These are phyloP conservation scores for Macroventuria anomochaeta DNA, from an alignment of 2,329 filamentous ascomycete genomes.

Conservation along the genomic window DNA sequence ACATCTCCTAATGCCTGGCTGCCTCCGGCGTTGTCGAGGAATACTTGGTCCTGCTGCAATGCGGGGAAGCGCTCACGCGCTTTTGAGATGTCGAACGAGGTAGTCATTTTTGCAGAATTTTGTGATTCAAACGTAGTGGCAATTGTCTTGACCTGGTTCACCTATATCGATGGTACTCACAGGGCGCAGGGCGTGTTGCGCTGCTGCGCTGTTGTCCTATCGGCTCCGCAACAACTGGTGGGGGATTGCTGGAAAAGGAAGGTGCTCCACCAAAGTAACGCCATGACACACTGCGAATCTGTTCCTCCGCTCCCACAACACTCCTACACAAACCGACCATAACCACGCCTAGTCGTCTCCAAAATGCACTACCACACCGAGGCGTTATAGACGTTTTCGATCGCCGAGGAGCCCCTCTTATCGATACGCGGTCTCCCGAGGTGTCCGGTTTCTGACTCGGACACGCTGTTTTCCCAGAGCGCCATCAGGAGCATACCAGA, in stretches of 20 bases:
- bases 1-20: slow-evolving; percentile 73
- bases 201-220: slow-evolving; percentile 9
- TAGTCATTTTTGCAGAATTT: slow-evolving; percentile 18
- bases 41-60: slow-evolving; percentile 70
- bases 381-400: too few relatives aligned
- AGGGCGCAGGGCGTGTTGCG: slow-evolving; percentile 8
- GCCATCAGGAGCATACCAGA: too few relatives aligned
- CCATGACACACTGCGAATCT: not conserved
- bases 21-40: slow-evolving; percentile 79
- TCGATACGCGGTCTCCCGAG: not conserved
- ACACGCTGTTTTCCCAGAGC: too few relatives aligned
- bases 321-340: not conserved
- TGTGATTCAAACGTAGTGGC: not conserved
- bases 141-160: not conserved
- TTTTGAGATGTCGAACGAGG: slow-evolving; percentile 61
- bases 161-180: not conserved
- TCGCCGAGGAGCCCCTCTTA: not conserved
- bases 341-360: too few relatives aligned
- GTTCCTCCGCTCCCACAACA: not conserved
- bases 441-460: not conserved
- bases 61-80: slow-evolving; percentile 72
- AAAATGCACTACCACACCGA: too few relatives aligned
- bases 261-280: slow-evolving; percentile 19
- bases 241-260: slow-evolving; percentile 16
- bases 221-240: not conserved